Evolutionary conservation across 305 asterid species (phyloP).

Genomic region (Solanum chacoense): DNA sequence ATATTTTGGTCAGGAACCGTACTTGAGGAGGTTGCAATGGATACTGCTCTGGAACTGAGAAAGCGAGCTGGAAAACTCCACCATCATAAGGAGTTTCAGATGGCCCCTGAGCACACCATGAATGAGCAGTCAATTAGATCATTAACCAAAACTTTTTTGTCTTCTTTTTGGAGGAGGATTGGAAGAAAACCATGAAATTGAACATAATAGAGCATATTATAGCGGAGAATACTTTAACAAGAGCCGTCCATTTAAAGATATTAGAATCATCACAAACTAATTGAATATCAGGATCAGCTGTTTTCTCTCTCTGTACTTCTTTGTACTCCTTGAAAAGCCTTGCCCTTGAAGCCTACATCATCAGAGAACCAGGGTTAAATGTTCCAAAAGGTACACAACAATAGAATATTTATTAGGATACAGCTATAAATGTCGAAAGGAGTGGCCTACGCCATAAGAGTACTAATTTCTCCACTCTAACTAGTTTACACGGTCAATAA

Average conservation of each 20-base stretch:
- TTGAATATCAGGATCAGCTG: slow-evolving; percentile 90
- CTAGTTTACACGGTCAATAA: background rate
- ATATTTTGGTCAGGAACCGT: slow-evolving; percentile 89
- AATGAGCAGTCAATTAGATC: slow-evolving; percentile 8
- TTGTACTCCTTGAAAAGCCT: slow-evolving; percentile 93
- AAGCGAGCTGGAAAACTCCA: slow-evolving; percentile 94
- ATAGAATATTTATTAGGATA: background rate
- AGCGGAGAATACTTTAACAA: slow-evolving; percentile 45
- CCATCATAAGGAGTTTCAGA: slow-evolving; percentile 96
- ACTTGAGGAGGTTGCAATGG: slow-evolving; percentile 99
- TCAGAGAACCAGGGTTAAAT: background rate
- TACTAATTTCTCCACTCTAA: background rate
- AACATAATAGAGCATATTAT: background rate
- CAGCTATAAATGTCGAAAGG: background rate
- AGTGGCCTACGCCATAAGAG: background rate
- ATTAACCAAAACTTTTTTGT: background rate
- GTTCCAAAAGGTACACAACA: background rate
- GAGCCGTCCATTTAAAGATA: slow-evolving; percentile 97
- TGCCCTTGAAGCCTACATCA: slow-evolving; percentile 72
- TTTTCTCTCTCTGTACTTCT: slow-evolving; percentile 90
- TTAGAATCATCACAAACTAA: slow-evolving; percentile 87
- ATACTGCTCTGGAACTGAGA: slow-evolving; percentile 92
- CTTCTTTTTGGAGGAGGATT: background rate
- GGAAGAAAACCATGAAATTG: background rate
- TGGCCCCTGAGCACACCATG: slow-evolving; percentile 56